A percentile compares a stretch with the other conserved stretches of the same genome.
These are phyloP conservation scores for Pleoardoris graminearum DNA, from an alignment of 2,329 filamentous ascomycete genomes.

Conservation along the genomic window DNA sequence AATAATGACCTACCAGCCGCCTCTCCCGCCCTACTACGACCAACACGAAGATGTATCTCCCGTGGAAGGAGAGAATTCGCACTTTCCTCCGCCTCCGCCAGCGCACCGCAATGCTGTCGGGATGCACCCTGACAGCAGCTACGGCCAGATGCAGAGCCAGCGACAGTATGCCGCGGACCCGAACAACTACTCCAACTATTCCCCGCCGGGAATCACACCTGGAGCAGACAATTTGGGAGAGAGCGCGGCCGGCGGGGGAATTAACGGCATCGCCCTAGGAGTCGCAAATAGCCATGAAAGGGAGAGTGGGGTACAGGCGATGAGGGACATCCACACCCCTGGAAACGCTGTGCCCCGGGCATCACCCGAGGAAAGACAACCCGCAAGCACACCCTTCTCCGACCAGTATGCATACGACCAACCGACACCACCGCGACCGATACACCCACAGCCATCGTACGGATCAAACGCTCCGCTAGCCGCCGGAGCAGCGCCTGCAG, in stretches of 20 bases:
- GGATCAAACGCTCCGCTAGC: conserved; percentile 40
- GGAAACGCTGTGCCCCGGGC: no score
- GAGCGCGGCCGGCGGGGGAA: conserved; percentile 55
- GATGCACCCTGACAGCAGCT: conserved; percentile 26
- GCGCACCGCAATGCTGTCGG: conserved; percentile 36
- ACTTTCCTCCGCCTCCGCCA: conserved; percentile 42
- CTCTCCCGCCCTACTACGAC: conserved; percentile 28
- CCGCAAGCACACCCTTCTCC: conserved; percentile 30
- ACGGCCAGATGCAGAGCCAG: conserved; percentile 26
- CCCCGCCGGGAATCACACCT: conserved; percentile 54
- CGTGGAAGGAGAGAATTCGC: conserved; percentile 22
- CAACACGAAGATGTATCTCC: conserved; percentile 24
- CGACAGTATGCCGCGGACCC: conserved; percentile 27
- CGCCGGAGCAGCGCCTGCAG: conserved; percentile 39
- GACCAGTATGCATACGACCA: conserved; percentile 31
- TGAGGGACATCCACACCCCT: no score
- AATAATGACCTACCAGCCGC: conserved; percentile 30
- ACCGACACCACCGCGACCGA: conserved; percentile 27
- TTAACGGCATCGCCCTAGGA: conserved; percentile 26
- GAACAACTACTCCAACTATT: conserved; percentile 42
- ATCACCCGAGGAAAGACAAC: no score
- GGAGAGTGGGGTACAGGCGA: no score
- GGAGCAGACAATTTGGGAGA: no score
- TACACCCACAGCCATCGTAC: conserved; percentile 44
- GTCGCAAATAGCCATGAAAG: no score